These are phyloP conservation scores for Seminavis robusta DNA, from an alignment of 108 stramenopile genomes.

Conservation along the genomic window DNA sequence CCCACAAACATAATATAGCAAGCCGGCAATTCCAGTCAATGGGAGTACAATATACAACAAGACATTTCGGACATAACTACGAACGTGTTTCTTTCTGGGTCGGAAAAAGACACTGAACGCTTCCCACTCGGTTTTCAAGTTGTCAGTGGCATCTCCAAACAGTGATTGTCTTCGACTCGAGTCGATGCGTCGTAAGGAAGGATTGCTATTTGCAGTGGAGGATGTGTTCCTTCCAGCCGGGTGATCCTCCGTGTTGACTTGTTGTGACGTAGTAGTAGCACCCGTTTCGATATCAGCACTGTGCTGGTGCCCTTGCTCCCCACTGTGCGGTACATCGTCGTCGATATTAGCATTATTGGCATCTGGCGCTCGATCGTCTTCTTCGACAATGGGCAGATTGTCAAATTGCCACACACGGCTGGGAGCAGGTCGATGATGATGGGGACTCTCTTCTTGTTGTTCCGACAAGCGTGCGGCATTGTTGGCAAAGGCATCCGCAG, in stretches of 20 bases:
- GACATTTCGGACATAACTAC: background rate
- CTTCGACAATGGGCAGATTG: background rate
- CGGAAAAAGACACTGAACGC: background rate
- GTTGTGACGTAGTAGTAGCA: no score
- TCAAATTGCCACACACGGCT: background rate
- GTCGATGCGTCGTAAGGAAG: no score
- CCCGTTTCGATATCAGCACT: no score
- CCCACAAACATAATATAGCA: conserved; percentile 23
- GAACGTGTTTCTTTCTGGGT: background rate
- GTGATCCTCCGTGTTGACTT: no score
- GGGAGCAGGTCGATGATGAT: background rate
- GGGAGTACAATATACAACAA: conserved; percentile 17
- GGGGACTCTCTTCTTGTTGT: background rate
- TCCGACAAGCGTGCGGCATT: background rate
- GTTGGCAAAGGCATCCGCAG: background rate
- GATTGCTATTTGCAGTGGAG: background rate
- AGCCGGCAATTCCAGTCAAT: background rate
- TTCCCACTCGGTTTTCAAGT: background rate
- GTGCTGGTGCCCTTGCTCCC: no score
- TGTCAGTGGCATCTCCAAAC: background rate
- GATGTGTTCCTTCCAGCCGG: no score
- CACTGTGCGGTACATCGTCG: background rate
- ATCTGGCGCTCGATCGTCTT: background rate
- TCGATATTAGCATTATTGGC: background rate
- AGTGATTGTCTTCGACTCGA: background rate